Base-by-base conservation (phyloP, 805 yeast genomes). In the Lachancea fermentati region DNA sequence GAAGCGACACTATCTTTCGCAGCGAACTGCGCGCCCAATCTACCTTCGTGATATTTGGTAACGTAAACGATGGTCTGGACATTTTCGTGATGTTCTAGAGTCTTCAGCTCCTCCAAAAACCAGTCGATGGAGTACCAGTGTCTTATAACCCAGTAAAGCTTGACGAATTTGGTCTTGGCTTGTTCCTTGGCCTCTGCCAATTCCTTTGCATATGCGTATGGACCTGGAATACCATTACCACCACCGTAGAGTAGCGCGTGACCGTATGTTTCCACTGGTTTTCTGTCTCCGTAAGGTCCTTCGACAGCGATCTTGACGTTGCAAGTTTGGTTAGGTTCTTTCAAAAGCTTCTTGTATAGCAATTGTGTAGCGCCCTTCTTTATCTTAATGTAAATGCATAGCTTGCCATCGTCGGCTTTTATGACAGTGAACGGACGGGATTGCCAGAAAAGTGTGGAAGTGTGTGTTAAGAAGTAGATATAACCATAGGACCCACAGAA, bases 341-440 rank as follows among this genome's bases (percentile, higher is more conserved):
- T 52, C 18, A 42, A 19, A n/a, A 66, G 47, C 37, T 55, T 48
- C 19, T 57, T 55, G 36, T 60, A 59, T 8, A 73, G 47, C 30
- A 61, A 60, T 36, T 55, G 65, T n/a, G 83, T 75, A 39, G 72
- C 57, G 37, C 84, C 84, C 5, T 63, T 65, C 57, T 76, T 76
- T 22, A 68, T 66, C 51, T 71, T 72, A 49, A 72, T 62, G 49
- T 60, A 67, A 37, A 73, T 59, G 4, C 63, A 60, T 12, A 73
- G 51, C 38, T 63, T 60, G 34, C 65, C 59, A 19, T 63, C 62
- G 30, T 62, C 55, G 2, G 71, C 59, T 40, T 34, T 29, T 15
- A 71, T 63, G 7, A 72, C 55, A 1, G 86, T 78, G 61, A 81
- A 80, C 4, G 88, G 88, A 55, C 81, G 85, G 3, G 79, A 73